Evolutionary conservation across 805 yeast species (phyloP), one percentile per base, ranked within the genome.

Genomic region (Kodamaea hsintzibuensis): DNA sequence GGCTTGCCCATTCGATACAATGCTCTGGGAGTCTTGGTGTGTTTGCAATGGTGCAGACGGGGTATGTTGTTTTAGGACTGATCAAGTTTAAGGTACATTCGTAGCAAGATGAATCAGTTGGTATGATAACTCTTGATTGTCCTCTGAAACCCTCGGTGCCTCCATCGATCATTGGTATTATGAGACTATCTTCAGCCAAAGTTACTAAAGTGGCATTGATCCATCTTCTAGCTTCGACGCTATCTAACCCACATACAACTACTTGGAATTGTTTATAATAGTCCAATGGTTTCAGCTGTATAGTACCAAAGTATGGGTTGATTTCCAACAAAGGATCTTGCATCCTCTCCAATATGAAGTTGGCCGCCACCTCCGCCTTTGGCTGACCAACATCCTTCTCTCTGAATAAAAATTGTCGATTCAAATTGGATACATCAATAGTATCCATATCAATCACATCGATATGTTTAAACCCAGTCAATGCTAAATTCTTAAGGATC

Each of bases 61-160:
- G 98, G 61, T 85, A 89, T 0, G 91, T 85, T 8, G 76, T 74
- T 56, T 80, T 82, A 1, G 79, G 78, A 9, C 89, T 82, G 42
- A 91, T 74, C 67, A 96, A 80, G 55, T 86, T 88, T 51, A 89
- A 73, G 4, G 96, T 88, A 64, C 99, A 93, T 67, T 93, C 98
- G 73, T 90, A 93, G 70, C 99, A 93, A 0, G 97, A 88, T 0
- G 93, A 83, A 30, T 91, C 69, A 0, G 90, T 84, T 0, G 99
- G 98, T 14, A 91, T 70, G 39, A 93, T 91, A 12, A 91, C 87
- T 62, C 96, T 84, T 12, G 91, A 82, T 63, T 93, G 97, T 2
- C 99, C 99, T 59, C 88, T 81, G 64, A 93, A 87, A 0, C 98
- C 98, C 65, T 93, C 98, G 0, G 97, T 88, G 2, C 98, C 99